A percentile compares a stretch with the other conserved stretches of the same genome.
phyloP scores from a whole-genome alignment of 2,329 filamentous ascomycete genomes.

The Metarhizium brunneum region DNA sequence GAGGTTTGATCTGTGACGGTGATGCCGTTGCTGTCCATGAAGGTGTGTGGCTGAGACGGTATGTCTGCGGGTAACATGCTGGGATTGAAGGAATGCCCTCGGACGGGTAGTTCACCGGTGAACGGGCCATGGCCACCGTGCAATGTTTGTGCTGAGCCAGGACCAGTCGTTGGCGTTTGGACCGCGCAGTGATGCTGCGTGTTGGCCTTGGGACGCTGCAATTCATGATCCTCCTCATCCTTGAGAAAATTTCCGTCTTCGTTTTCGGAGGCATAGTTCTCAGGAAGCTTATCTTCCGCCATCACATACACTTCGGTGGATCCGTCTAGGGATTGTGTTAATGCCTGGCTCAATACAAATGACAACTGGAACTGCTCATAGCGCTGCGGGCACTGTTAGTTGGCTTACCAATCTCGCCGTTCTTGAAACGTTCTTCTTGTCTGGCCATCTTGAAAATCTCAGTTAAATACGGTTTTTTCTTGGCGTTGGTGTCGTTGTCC shows the following conservation, averaged over 20 bases:
- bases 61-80: constrained; percentile 34
- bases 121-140: constrained; percentile 26
- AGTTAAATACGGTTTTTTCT: constrained; percentile 45
- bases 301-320: constrained; percentile 39
- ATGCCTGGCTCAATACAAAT: not conserved
- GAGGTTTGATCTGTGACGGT: constrained; percentile 23
- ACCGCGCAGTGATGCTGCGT: constrained; percentile 23
- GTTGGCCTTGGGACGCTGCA: constrained; percentile 23
- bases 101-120: constrained; percentile 34
- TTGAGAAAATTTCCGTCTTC: constrained; percentile 31
- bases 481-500: constrained; percentile 45
- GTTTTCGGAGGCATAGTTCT: constrained; percentile 37
- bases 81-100: constrained; percentile 29
- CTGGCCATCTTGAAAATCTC: constrained; percentile 55
- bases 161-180: constrained; percentile 24
- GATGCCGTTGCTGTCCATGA: constrained; percentile 28
- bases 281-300: constrained; percentile 40
- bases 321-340: constrained; percentile 29
- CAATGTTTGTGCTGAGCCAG: constrained; percentile 22
- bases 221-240: constrained; percentile 33
- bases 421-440: constrained; percentile 45
- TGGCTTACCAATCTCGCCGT: constrained; percentile 46
- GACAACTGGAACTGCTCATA: not conserved
- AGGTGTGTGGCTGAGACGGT: constrained; percentile 29
- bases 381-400: too few relatives aligned